These are phyloP conservation scores for Sarocladiaceae sp. DNA, from an alignment of 2,329 filamentous ascomycete genomes.

Conservation along the genomic window DNA sequence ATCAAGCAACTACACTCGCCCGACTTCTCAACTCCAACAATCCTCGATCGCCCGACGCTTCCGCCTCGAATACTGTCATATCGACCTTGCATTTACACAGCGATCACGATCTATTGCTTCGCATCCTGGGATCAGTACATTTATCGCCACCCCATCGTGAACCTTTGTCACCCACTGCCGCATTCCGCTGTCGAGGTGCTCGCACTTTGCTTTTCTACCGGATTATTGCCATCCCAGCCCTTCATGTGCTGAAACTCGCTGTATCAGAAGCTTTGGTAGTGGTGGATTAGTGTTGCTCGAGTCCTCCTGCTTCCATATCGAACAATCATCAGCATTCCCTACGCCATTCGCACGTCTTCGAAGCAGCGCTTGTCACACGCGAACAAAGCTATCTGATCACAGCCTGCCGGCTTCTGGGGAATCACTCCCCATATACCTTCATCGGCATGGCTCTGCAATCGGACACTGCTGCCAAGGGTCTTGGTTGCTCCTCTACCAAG, in stretches of 20 bases:
- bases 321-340: not conserved
- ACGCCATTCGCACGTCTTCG: not conserved
- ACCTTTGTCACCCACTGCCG: not conserved
- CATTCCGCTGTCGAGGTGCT: not conserved
- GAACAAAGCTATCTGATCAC: not conserved
- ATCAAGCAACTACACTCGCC: not conserved
- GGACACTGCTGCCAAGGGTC: slow-evolving; percentile 1
- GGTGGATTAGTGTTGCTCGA: not conserved
- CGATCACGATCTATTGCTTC: not conserved
- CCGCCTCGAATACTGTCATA: not conserved
- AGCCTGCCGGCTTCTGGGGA: not conserved
- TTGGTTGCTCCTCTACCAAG: slow-evolving; percentile 22
- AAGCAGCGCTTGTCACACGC: not conserved
- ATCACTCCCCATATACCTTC: not conserved
- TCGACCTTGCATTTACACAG: not conserved
- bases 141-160: not conserved
- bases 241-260: not conserved
- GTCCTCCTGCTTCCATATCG: not conserved
- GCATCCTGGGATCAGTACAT: not conserved
- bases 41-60: not conserved
- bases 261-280: not conserved
- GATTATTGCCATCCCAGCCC: not conserved
- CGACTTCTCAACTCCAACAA: not conserved
- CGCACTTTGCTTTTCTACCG: not conserved
- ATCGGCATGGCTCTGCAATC: slow-evolving; percentile 4